Evolutionary conservation across 2,329 filamentous ascomycete species (phyloP).

Genomic region (Grosmannia clavigera): DNA sequence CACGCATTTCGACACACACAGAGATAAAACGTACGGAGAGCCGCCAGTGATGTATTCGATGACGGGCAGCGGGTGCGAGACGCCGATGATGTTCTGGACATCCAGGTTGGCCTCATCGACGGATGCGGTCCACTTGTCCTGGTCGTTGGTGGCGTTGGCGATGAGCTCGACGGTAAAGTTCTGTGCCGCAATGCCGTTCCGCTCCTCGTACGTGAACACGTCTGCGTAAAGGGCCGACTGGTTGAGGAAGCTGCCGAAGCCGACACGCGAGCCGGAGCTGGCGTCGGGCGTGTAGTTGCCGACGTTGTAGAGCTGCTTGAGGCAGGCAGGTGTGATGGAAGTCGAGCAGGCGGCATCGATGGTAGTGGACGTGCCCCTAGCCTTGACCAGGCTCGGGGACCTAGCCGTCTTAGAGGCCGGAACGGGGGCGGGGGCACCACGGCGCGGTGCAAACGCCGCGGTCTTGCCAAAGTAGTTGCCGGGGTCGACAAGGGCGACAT

Average conservation of each 20-base stretch:
- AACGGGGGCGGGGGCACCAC: conserved; percentile 1
- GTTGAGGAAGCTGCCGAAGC: conserved; percentile 30
- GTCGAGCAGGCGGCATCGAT: conserved; percentile 16
- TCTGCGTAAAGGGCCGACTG: conserved; percentile 36
- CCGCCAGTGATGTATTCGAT: conserved; percentile 15
- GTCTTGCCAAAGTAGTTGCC: conserved; percentile 44
- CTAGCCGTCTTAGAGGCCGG: neutral
- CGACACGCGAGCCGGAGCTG: conserved; percentile 25
- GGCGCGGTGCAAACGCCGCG: conserved; percentile 4
- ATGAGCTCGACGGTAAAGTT: conserved; percentile 45
- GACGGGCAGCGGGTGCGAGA: conserved; percentile 31
- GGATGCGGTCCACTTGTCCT: conserved; percentile 21
- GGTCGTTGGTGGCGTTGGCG: conserved; percentile 39
- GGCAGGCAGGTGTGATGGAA: conserved; percentile 32
- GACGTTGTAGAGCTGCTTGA: conserved; percentile 36
- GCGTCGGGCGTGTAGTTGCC: conserved; percentile 22
- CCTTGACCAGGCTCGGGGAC: conserved; percentile 3
- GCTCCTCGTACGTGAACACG: conserved; percentile 37
- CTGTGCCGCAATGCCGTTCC: conserved; percentile 34
- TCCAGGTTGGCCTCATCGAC: conserved; percentile 49
- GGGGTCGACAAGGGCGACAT: conserved; percentile 51
- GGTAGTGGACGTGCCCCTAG: conserved; percentile 20
- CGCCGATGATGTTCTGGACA: conserved; percentile 44
- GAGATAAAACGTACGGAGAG: conserved; percentile 18
- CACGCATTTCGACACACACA: conserved; percentile 13